phyloP scores from a whole-genome alignment of 495 filamentous ascomycete genomes.

The Penicillium coprophilum region DNA sequence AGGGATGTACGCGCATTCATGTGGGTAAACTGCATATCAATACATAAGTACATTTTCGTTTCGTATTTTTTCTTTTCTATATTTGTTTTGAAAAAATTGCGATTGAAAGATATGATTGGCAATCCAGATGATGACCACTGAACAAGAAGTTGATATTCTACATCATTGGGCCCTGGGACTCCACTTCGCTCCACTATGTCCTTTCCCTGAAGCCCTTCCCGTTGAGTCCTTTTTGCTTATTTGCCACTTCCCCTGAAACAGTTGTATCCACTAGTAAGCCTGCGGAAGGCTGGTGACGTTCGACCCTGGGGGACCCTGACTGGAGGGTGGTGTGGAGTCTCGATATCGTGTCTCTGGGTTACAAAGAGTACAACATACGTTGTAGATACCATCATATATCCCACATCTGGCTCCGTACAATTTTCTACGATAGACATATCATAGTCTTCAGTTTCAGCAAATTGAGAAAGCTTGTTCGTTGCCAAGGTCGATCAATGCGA shows the following conservation, averaged over 20 bases:
- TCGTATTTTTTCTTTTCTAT: background rate
- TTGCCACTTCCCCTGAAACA: conserved; percentile 15
- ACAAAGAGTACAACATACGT: too few relatives aligned
- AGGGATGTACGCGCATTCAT: conserved; percentile 10
- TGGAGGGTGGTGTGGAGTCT: background rate
- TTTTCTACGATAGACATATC: background rate
- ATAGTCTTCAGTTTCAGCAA: background rate
- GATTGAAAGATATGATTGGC: conserved; percentile 1
- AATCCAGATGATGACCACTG: background rate
- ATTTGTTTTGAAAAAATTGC: background rate
- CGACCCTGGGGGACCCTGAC: conserved; percentile 6
- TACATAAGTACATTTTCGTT: background rate
- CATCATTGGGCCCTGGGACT: conserved; percentile 3
- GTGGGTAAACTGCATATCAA: conserved; percentile 2
- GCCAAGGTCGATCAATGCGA: background rate
- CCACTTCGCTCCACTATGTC: background rate
- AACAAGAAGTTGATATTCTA: background rate
- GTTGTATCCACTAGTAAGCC: conserved; percentile 4
- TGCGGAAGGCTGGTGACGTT: background rate
- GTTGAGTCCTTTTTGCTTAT: background rate
- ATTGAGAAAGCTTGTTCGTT: background rate
- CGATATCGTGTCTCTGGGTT: too few relatives aligned
- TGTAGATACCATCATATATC: background rate
- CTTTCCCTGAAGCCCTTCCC: background rate
- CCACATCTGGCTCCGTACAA: background rate